Conservation (phyloP, 805 yeast genomes). For the Myxozyma melibiosi region DNA sequence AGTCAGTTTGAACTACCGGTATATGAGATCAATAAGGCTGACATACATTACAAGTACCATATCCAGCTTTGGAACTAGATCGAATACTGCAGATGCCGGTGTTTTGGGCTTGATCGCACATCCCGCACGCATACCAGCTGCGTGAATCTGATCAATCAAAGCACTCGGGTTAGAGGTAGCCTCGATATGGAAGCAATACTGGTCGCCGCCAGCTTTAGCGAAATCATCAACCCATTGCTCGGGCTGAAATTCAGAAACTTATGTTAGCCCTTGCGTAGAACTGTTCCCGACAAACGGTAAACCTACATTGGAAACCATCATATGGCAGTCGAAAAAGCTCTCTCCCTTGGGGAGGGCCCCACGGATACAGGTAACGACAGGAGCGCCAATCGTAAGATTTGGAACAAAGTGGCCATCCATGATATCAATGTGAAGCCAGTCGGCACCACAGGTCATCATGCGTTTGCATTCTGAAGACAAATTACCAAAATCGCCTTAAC, state of each 20-base stretch:
- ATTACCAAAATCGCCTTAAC: slow-evolving; percentile 70
- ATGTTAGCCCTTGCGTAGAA: not conserved
- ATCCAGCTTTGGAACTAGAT: slow-evolving; percentile 75
- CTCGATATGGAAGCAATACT: slow-evolving; percentile 94
- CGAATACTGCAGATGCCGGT: slow-evolving; percentile 76
- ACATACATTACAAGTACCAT: slow-evolving; percentile 88
- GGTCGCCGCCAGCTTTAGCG: slow-evolving; percentile 93
- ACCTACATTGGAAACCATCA: slow-evolving; percentile 76
- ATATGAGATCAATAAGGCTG: not conserved
- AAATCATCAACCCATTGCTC: slow-evolving; percentile 92
- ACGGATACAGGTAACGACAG: slow-evolving; percentile 77
- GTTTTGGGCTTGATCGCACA: slow-evolving; percentile 95
- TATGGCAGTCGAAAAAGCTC: slow-evolving; percentile 88
- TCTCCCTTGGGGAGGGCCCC: slow-evolving; percentile 70
- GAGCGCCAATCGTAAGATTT: slow-evolving; percentile 91
- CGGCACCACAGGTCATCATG: slow-evolving; percentile 79
- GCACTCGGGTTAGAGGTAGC: slow-evolving; percentile 69
- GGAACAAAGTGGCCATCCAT: slow-evolving; percentile 99
- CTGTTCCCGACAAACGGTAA: not conserved
- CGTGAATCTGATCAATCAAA: slow-evolving; percentile 73
- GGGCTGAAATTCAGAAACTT: slow-evolving; percentile 50
- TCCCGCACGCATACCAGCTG: slow-evolving; percentile 86
- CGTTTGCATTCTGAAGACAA: slow-evolving; percentile 84
- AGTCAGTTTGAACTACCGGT: not conserved
- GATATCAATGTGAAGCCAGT: slow-evolving; percentile 97